These are phyloP conservation scores for Ascochyta koolunga DNA, from an alignment of 2,329 filamentous ascomycete species.

Conservation along the genomic window DNA sequence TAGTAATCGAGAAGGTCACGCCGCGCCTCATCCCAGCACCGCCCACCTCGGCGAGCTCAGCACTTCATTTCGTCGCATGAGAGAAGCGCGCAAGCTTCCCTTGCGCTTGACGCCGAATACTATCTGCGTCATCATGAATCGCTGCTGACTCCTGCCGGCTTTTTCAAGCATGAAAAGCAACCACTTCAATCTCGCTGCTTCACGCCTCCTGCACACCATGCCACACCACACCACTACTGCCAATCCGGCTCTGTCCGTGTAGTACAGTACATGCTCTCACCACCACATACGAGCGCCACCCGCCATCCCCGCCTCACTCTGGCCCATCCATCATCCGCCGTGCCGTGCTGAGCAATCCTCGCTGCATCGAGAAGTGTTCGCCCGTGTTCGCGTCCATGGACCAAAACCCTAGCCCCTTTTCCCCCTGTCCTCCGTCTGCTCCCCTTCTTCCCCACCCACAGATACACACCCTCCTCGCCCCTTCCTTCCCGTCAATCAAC, in stretches of 20 bases:
- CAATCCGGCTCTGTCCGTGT: too few relatives aligned
- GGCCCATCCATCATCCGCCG: conserved; percentile 4
- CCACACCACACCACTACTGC: too few relatives aligned
- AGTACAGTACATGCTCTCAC: too few relatives aligned
- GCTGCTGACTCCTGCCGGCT: too few relatives aligned
- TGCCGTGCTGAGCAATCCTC: conserved; percentile 3
- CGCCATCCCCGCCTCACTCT: conserved; percentile 10
- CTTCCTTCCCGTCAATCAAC: neutral
- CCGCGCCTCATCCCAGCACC: conserved; percentile 9
- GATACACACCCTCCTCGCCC: neutral
- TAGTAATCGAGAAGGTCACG: conserved; percentile 2
- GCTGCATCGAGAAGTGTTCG: conserved; percentile 14
- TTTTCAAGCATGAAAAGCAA: too few relatives aligned
- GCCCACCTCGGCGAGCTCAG: conserved; percentile 3
- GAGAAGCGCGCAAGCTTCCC: too few relatives aligned
- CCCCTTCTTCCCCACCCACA: conserved; percentile 11
- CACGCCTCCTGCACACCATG: neutral
- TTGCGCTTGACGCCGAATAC: too few relatives aligned
- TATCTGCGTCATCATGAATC: too few relatives aligned
- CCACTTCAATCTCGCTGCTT: too few relatives aligned
- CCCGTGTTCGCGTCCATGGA: conserved; percentile 8
- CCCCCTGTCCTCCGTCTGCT: conserved; percentile 1
- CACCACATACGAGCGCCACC: neutral
- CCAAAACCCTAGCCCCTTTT: conserved; percentile 13
- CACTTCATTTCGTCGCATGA: too few relatives aligned